phyloP scores from a whole-genome alignment of 805 yeast genomes.

The Candida sanyiensis region DNA sequence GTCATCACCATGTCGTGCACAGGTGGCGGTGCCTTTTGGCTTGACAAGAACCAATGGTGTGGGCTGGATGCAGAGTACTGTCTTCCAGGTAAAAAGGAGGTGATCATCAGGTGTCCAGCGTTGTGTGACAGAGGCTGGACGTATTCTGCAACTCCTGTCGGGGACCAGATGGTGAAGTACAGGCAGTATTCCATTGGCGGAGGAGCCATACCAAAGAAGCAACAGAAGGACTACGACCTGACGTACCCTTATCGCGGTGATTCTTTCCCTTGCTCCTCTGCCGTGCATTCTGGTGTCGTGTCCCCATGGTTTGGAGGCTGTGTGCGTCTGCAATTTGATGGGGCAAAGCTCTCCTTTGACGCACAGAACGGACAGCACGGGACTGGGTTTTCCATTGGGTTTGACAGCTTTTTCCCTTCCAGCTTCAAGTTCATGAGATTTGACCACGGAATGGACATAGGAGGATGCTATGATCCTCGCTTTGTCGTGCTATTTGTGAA shows the following conservation, averaged over 20 bases:
- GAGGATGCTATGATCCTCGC: slow-evolving; percentile 69
- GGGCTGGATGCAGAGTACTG: slow-evolving; percentile 55
- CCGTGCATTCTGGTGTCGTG: slow-evolving; percentile 76
- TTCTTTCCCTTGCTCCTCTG: slow-evolving; percentile 86
- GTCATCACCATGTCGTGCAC: slow-evolving; percentile 42
- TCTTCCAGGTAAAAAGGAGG: slow-evolving; percentile 37
- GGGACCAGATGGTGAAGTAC: slow-evolving; percentile 61
- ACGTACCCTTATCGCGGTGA: slow-evolving; percentile 77
- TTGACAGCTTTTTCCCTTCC: slow-evolving; percentile 69
- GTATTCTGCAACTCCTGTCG: slow-evolving; percentile 70
- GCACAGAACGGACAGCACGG: slow-evolving; percentile 46
- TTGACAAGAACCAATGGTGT: slow-evolving; percentile 69
- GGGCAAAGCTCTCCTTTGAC: slow-evolving; percentile 45
- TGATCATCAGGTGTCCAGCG: slow-evolving; percentile 78
- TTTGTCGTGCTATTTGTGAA: slow-evolving; percentile 50
- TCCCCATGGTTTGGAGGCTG: slow-evolving; percentile 78
- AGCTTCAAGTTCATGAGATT: slow-evolving; percentile 57
- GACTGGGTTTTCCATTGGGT: slow-evolving; percentile 45
- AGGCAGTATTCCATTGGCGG: slow-evolving; percentile 76
- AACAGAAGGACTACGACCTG: slow-evolving; percentile 24
- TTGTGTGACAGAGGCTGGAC: slow-evolving; percentile 77
- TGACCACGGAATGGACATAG: slow-evolving; percentile 25
- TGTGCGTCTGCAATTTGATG: slow-evolving; percentile 53
- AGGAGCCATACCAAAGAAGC: slow-evolving; percentile 31
- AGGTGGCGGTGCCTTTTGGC: slow-evolving; percentile 51